phyloP scores from a whole-genome alignment of 2,329 filamentous ascomycete species.

The Aspergillus vadensis region DNA sequence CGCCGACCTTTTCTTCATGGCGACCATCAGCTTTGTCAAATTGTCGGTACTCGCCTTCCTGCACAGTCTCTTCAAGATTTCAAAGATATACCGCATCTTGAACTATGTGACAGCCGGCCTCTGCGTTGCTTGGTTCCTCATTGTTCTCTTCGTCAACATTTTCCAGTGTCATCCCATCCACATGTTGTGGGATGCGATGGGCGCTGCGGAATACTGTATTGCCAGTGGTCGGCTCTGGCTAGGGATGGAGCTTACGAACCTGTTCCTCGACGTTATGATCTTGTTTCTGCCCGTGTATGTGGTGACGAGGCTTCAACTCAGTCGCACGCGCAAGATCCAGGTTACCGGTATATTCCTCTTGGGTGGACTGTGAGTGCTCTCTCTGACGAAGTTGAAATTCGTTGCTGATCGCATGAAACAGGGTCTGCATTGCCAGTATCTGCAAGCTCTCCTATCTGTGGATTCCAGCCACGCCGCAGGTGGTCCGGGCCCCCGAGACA shows the following conservation, averaged over 20 bases:
- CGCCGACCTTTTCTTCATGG: background rate
- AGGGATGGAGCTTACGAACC: background rate
- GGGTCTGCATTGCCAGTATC: background rate
- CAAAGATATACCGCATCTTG: background rate
- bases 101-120: background rate
- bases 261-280: background rate
- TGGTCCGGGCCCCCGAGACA: background rate
- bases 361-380: background rate
- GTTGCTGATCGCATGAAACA: background rate
- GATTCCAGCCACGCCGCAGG: background rate
- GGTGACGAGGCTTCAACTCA: background rate
- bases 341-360: background rate
- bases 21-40: background rate
- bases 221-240: background rate
- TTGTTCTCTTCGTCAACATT: background rate
- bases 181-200: background rate
- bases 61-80: background rate
- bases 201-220: background rate
- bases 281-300: background rate
- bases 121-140: background rate
- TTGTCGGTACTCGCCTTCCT: background rate
- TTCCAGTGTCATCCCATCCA: background rate
- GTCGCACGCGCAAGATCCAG: background rate
- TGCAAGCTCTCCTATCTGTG: background rate
- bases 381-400: background rate